Percentiles rank a stretch among this genome's conserved stretches.
phyloP scores from a whole-genome alignment of 306 rosid species.

The Cyamopsis tetragonoloba region DNA sequence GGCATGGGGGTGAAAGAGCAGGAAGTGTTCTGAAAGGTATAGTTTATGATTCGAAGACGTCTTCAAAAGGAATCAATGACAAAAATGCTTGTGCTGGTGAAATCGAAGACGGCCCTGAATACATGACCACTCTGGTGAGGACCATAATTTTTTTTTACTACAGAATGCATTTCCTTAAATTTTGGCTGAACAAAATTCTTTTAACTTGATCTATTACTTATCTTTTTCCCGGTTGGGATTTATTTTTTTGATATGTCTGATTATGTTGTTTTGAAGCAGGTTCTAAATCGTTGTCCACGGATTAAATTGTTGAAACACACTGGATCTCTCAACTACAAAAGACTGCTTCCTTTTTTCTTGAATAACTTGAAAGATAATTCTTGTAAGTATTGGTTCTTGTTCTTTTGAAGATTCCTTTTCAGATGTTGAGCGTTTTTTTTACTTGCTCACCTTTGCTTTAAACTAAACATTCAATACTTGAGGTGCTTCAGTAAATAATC shows the following conservation, averaged over 20 bases:
- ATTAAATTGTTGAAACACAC: slow-evolving; percentile 42
- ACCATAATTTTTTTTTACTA: neutral
- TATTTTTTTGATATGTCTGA: neutral
- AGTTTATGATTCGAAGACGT: slow-evolving; percentile 21
- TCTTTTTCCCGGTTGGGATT: too few relatives aligned
- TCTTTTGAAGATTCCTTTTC: neutral
- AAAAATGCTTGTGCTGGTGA: slow-evolving; percentile 13
- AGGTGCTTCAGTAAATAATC: slow-evolving; percentile 37
- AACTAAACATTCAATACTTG: slow-evolving; percentile 16
- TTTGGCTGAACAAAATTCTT: neutral
- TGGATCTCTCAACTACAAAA: slow-evolving; percentile 54
- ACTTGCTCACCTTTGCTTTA: neutral
- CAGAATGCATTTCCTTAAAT: neutral
- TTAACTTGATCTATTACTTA: too few relatives aligned
- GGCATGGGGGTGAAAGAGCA: slow-evolving; percentile 20
- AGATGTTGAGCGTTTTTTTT: neutral
- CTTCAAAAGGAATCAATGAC: slow-evolving; percentile 12
- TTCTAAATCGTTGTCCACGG: slow-evolving; percentile 42
- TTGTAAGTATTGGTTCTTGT: slow-evolving; percentile 27
- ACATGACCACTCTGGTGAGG: slow-evolving; percentile 39
- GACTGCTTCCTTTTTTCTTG: slow-evolving; percentile 64
- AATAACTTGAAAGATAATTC: slow-evolving; percentile 32
- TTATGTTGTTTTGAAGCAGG: slow-evolving; percentile 33
- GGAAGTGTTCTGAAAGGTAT: slow-evolving; percentile 19
- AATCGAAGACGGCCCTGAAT: slow-evolving; percentile 23